A percentile compares a stretch with the other conserved stretches of the same genome.
phyloP scores from a whole-genome alignment of 2,329 filamentous ascomycete genomes.

The Fusarium penzigii region DNA sequence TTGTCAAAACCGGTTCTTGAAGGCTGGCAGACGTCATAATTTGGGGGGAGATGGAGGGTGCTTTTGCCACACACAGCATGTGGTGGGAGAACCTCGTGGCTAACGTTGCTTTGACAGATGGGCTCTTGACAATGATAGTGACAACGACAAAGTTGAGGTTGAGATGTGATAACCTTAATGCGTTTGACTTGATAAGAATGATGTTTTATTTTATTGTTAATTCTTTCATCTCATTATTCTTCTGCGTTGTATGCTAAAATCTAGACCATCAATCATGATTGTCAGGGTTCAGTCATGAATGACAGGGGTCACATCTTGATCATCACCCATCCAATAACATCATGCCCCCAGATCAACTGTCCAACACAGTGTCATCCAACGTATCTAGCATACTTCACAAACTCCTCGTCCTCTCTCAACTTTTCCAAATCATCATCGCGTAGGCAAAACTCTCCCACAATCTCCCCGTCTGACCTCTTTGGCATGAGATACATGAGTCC shows the following conservation, averaged over 20 bases:
- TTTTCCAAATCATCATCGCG: slow-evolving; percentile 48
- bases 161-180: no score
- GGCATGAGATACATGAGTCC: slow-evolving; percentile 54
- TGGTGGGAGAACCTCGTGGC: neutral
- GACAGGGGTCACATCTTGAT: neutral
- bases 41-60: slow-evolving; percentile 1
- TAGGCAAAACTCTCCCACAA: slow-evolving; percentile 47
- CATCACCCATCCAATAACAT: no score
- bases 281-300: neutral
- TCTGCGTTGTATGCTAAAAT: no score
- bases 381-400: slow-evolving; percentile 24
- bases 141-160: no score
- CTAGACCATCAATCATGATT: no score
- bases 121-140: no score
- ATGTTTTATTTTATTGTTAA: no score
- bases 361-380: slow-evolving; percentile 13
- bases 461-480: slow-evolving; percentile 41
- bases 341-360: neutral
- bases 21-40: slow-evolving; percentile 24
- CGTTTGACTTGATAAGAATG: no score
- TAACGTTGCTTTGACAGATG: neutral
- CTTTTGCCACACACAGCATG: slow-evolving; percentile 10
- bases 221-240: no score
- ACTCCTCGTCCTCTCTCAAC: slow-evolving; percentile 45
- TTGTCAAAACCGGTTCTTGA: slow-evolving; percentile 26